These are phyloP conservation scores for Scedosporium minutisporum DNA, from an alignment of 2,329 filamentous ascomycete genomes.

Conservation along the genomic window DNA sequence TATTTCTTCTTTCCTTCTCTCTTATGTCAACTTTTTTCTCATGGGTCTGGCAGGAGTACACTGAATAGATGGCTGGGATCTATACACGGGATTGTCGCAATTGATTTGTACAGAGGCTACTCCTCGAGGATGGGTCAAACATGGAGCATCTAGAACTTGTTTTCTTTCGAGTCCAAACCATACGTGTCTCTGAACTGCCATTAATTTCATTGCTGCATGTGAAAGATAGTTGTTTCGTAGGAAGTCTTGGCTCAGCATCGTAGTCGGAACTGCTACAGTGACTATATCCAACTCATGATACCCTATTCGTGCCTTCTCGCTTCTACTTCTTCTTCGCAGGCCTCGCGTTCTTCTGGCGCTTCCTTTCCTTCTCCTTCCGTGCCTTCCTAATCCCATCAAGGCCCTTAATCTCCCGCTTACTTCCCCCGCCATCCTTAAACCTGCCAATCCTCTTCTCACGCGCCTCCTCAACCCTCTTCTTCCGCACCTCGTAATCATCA, in stretches of 20 bases:
- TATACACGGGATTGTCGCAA: not conserved
- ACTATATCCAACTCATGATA: too few species aligned
- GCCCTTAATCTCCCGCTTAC: slow-evolving; percentile 68
- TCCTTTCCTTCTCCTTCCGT: slow-evolving; percentile 65
- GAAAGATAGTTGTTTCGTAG: not conserved
- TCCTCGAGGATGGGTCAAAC: not conserved
- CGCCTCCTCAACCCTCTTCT: slow-evolving; percentile 81
- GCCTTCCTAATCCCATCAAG: slow-evolving; percentile 78
- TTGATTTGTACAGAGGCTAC: not conserved
- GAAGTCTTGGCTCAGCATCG: not conserved
- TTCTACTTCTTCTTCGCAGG: slow-evolving; percentile 50
- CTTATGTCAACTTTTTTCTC: not conserved
- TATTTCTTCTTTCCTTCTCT: not conserved
- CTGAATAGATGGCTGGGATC: not conserved
- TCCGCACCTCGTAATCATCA: slow-evolving; percentile 82
- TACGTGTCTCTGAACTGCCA: not conserved
- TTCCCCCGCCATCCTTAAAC: slow-evolving; percentile 64
- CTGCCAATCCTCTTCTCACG: slow-evolving; percentile 72
- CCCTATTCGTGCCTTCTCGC: not conserved
- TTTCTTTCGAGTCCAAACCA: not conserved
- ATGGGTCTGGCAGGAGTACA: slow-evolving; percentile 12
- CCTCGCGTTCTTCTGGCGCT: slow-evolving; percentile 79
- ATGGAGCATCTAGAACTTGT: not conserved
- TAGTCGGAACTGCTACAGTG: not conserved
- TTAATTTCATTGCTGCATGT: not conserved